A percentile compares a stretch with the other conserved stretches of the same genome.
Conservation (phyloP, 2,329 filamentous ascomycete genomes). For the Sarocladiaceae sp. region DNA sequence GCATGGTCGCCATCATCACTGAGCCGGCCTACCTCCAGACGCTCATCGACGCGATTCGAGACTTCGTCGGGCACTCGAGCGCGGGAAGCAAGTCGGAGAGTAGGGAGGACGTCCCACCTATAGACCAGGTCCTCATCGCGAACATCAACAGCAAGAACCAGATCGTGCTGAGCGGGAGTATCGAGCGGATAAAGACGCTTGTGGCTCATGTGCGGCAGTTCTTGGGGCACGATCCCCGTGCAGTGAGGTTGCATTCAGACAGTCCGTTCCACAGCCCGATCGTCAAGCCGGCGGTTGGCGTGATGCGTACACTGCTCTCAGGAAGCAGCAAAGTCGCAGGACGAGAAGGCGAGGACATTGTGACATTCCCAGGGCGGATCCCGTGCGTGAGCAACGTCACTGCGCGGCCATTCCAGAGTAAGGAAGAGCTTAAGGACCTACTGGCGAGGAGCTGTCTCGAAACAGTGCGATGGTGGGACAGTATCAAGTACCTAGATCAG, state of each 20-base stretch:
- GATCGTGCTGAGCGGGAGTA: slow-evolving; percentile 85
- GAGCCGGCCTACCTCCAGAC: slow-evolving; percentile 68
- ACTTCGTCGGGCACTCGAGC: slow-evolving; percentile 66
- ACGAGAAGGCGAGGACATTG: slow-evolving; percentile 52
- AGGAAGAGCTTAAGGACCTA: slow-evolving; percentile 69
- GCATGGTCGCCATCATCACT: slow-evolving; percentile 90
- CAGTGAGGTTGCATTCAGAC: slow-evolving; percentile 79
- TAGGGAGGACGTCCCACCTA: slow-evolving; percentile 61
- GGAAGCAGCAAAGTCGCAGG: slow-evolving; percentile 48
- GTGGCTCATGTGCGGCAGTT: slow-evolving; percentile 83
- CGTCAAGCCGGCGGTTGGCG: slow-evolving; percentile 75
- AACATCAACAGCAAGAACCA: slow-evolving; percentile 97
- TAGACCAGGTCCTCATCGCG: slow-evolving; percentile 82
- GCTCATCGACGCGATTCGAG: slow-evolving; percentile 67
- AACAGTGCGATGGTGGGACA: slow-evolving; percentile 92
- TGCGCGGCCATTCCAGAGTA: slow-evolving; percentile 67
- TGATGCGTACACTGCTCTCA: slow-evolving; percentile 64
- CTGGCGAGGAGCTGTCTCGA: slow-evolving; percentile 80
- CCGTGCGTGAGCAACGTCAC: slow-evolving; percentile 84
- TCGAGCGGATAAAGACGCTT: slow-evolving; percentile 73
- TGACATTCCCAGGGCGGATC: slow-evolving; percentile 68
- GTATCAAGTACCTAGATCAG: slow-evolving; percentile 82
- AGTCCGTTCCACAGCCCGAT: slow-evolving; percentile 87
- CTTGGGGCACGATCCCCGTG: slow-evolving; percentile 82
- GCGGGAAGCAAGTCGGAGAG: slow-evolving; percentile 63